Conservation (phyloP, 495 filamentous ascomycete genomes). For the Pyrenula aspistea region DNA sequence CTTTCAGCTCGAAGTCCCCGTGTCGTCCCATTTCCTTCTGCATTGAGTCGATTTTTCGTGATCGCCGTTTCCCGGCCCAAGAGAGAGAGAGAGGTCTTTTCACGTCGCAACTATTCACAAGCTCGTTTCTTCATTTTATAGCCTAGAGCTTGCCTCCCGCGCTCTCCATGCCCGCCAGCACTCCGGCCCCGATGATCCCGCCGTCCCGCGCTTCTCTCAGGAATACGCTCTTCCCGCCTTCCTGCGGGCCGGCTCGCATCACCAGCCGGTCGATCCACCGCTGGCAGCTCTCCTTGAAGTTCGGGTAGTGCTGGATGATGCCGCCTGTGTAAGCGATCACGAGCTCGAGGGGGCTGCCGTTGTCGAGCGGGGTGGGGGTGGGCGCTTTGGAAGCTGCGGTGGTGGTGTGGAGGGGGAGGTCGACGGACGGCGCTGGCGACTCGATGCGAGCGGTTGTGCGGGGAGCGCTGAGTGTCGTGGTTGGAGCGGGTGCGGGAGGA, state of each 20-base stretch:
- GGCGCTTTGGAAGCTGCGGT: constrained; percentile 3
- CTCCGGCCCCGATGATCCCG: constrained; percentile 64
- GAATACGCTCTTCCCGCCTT: constrained; percentile 46
- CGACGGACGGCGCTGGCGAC: neutral
- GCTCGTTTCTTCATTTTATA: too few relatives aligned
- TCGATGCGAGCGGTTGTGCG: constrained; percentile 1
- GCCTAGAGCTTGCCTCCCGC: neutral
- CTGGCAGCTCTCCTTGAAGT: constrained; percentile 60
- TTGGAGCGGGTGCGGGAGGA: neutral
- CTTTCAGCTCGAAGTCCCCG: too few relatives aligned
- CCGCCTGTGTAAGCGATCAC: constrained; percentile 70
- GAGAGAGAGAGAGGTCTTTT: too few relatives aligned
- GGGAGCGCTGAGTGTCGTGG: neutral
- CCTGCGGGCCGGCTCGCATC: constrained; percentile 37
- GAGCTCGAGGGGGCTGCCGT: constrained; percentile 45
- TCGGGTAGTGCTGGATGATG: constrained; percentile 64
- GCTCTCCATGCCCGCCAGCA: constrained; percentile 48
- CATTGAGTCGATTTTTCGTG: too few relatives aligned
- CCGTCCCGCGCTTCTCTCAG: constrained; percentile 62
- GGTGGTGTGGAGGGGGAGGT: neutral
- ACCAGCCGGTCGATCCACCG: constrained; percentile 53
- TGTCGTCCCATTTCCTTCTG: too few relatives aligned
- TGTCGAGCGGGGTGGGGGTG: constrained; percentile 16
- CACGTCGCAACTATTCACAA: too few relatives aligned
- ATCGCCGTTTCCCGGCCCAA: too few relatives aligned